Conservation (phyloP, 306 rosid species). For the Elaeagnus macrophylla region DNA sequence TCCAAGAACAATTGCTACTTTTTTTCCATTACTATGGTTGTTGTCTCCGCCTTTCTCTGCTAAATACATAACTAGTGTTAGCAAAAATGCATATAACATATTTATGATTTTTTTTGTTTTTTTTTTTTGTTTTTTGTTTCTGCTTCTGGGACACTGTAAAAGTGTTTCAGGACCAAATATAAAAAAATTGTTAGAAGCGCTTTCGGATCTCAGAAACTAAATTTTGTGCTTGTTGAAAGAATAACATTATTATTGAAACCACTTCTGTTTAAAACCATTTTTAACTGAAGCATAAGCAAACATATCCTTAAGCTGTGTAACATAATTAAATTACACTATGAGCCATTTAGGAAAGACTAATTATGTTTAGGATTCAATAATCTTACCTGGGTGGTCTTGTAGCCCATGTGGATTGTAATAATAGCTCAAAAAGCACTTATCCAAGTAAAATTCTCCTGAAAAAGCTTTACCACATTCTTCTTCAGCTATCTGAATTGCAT, state of each 20-base stretch:
- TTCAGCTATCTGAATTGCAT: slow-evolving; percentile 39
- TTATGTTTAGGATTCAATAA: neutral
- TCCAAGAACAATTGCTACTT: slow-evolving; percentile 50
- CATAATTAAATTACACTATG: neutral
- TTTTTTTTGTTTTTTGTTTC: too few species aligned
- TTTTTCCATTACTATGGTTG: slow-evolving; percentile 16
- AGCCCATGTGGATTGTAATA: slow-evolving; percentile 16
- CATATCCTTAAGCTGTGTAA: neutral
- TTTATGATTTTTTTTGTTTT: too few species aligned
- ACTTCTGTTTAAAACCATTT: too few species aligned
- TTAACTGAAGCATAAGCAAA: too few species aligned
- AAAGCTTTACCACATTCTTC: slow-evolving; percentile 38
- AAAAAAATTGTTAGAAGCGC: too few species aligned
- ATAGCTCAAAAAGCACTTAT: slow-evolving; percentile 45
- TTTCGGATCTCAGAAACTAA: too few species aligned
- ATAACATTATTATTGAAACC: too few species aligned
- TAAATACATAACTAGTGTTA: neutral
- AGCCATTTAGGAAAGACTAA: neutral
- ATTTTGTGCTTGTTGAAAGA: too few species aligned
- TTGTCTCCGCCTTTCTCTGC: slow-evolving; percentile 12
- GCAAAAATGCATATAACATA: neutral
- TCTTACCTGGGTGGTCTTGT: neutral
- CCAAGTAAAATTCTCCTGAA: slow-evolving; percentile 49
- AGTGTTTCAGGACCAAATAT: too few species aligned
- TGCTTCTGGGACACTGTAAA: too few species aligned